Conservation (phyloP, 805 yeast species). For the Maudiozyma pseudohumilis region DNA sequence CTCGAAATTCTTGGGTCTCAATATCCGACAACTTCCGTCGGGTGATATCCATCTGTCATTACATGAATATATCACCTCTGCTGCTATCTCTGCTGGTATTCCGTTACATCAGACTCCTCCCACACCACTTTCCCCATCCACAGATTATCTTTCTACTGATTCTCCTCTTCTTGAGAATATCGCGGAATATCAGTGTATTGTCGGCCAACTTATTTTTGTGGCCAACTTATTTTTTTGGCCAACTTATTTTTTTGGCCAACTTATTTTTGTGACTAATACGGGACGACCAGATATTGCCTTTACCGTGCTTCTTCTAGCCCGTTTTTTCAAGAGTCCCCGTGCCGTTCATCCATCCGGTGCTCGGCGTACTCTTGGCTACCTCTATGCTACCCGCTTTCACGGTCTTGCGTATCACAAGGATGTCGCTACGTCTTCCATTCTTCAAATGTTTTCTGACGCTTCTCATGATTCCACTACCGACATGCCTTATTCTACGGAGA, state of each 20-base stretch:
- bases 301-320: slow-evolving; percentile 3
- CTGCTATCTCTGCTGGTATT: neutral
- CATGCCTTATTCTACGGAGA: slow-evolving; percentile 9
- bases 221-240: too few species aligned
- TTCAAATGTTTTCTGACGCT: slow-evolving; percentile 4
- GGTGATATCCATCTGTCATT: neutral
- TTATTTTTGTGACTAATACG: slow-evolving; percentile 6
- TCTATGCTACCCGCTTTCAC: slow-evolving; percentile 4
- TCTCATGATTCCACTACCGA: slow-evolving; percentile 4
- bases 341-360: slow-evolving; percentile 5
- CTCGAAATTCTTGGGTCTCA: neutral
- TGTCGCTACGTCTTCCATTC: too few species aligned
- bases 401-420: slow-evolving; percentile 2
- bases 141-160: neutral
- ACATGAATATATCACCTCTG: neutral
- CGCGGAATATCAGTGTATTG: neutral
- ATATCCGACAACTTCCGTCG: neutral
- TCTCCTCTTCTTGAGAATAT: neutral
- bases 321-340: slow-evolving; percentile 6
- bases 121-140: neutral
- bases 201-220: slow-evolving; percentile 3
- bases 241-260: too few species aligned
- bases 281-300: slow-evolving; percentile 10
- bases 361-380: slow-evolving; percentile 3
- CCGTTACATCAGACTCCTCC: neutral